Conservation (phyloP, 2,329 filamentous ascomycete species). For the Microdochium nivale region DNA sequence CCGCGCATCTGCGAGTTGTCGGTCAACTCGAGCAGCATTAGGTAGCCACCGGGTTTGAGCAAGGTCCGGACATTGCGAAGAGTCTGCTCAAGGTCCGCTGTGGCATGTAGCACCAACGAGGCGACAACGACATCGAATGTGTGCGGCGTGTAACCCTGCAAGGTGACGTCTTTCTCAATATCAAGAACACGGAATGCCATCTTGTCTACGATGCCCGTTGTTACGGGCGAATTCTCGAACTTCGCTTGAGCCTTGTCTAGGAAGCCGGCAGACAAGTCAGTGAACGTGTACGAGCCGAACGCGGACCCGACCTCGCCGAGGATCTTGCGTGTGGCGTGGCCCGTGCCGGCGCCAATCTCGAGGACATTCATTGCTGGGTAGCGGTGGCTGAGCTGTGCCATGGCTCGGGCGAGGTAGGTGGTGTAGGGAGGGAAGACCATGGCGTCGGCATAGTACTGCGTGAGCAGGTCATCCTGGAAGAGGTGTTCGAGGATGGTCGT, state of each 20-base stretch:
- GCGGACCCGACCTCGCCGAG: background rate
- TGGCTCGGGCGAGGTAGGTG: background rate
- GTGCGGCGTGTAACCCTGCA: background rate
- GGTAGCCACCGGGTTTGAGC: slow-evolving; percentile 10
- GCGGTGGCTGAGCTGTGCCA: background rate
- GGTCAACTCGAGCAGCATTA: slow-evolving; percentile 12
- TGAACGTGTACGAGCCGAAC: slow-evolving; percentile 24
- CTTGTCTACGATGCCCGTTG: slow-evolving; percentile 7
- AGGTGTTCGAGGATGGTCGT: slow-evolving; percentile 2
- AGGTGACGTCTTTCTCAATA: slow-evolving; percentile 13
- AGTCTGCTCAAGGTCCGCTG: slow-evolving; percentile 8
- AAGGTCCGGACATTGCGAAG: slow-evolving; percentile 10
- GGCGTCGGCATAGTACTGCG: slow-evolving; percentile 4
- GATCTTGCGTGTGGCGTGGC: background rate
- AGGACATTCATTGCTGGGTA: background rate
- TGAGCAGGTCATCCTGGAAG: slow-evolving; percentile 6
- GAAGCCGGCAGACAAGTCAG: slow-evolving; percentile 26
- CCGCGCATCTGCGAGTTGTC: background rate
- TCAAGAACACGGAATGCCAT: slow-evolving; percentile 19
- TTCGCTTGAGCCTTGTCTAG: slow-evolving; percentile 21
- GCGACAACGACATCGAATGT: slow-evolving; percentile 16
- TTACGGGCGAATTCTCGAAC: slow-evolving; percentile 10
- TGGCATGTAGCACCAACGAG: slow-evolving; percentile 13
- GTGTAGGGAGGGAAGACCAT: background rate
- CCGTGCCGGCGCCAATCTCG: background rate